phyloP scores from a whole-genome alignment of 129 eudicot genomes.

The Flaveria brownii region DNA sequence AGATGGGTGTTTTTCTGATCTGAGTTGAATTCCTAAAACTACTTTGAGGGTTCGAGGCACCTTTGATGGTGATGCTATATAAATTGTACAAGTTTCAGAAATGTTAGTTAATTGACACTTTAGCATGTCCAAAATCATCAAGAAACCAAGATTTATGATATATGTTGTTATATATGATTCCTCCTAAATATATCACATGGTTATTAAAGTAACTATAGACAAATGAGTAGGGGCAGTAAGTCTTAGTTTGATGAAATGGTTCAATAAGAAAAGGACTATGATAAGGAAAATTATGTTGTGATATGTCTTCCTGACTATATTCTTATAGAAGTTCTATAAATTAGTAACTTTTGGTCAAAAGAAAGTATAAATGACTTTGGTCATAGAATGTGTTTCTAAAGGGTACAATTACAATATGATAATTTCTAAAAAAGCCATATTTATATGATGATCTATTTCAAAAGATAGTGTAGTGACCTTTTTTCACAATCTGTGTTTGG shows the following conservation, averaged over 20 bases:
- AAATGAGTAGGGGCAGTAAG: background rate
- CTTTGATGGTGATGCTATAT: constrained; percentile 24
- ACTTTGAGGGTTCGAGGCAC: constrained; percentile 26
- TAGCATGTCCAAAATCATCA: background rate
- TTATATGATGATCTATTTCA: background rate
- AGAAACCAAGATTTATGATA: background rate
- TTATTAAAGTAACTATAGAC: background rate
- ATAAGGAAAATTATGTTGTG: background rate
- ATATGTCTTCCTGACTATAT: background rate
- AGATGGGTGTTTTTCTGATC: constrained; percentile 10
- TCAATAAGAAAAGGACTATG: background rate
- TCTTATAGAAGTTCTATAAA: background rate
- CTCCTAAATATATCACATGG: background rate
- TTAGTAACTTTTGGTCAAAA: background rate
- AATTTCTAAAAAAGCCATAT: background rate
- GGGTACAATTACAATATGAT: background rate
- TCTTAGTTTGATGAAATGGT: background rate
- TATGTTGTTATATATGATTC: background rate
- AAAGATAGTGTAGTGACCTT: background rate
- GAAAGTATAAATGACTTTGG: background rate
- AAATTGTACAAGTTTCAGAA: constrained; percentile 5
- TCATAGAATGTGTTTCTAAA: background rate
- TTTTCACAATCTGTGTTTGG: background rate
- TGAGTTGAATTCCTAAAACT: background rate
- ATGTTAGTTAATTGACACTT: background rate